A percentile compares a stretch with the other conserved stretches of the same genome.
These are phyloP conservation scores for Samsoniella hepiali DNA, from an alignment of 2,329 filamentous ascomycete genomes.

Conservation along the genomic window DNA sequence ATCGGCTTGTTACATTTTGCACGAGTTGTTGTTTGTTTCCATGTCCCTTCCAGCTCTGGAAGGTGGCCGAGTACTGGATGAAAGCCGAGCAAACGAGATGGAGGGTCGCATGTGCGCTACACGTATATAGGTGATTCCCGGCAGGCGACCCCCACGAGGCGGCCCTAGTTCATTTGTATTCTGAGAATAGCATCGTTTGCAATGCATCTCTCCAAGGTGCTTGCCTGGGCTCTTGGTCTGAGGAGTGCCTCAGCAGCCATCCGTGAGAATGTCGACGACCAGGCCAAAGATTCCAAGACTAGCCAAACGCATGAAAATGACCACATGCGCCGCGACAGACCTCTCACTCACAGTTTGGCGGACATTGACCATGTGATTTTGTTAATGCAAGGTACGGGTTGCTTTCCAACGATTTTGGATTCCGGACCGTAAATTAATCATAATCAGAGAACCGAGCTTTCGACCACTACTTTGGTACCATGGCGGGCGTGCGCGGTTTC, in stretches of 20 bases:
- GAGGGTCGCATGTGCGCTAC: not conserved
- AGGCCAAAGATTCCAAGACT: not conserved
- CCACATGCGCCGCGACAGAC: conserved; percentile 1
- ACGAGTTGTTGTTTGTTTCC: not conserved
- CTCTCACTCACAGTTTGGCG: conserved; percentile 2
- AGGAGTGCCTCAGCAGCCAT: not conserved
- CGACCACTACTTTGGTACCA: conserved; percentile 52
- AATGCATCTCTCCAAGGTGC: not conserved
- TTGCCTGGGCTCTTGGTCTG: not conserved
- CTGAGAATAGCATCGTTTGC: not conserved
- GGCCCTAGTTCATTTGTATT: not conserved
- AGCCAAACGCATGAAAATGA: not conserved
- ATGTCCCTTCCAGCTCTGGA: not conserved
- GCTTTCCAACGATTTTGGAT: too few species aligned
- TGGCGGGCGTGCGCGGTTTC: conserved; percentile 54
- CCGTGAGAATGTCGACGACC: not conserved
- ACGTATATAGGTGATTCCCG: not conserved
- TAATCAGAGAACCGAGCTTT: conserved; percentile 35
- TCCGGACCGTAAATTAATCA: not conserved
- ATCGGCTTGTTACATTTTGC: not conserved
- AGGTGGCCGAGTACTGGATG: not conserved
- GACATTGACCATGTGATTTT: conserved; percentile 56
- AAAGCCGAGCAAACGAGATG: not conserved
- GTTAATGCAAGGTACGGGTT: conserved; percentile 48
- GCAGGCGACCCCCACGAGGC: not conserved